These are phyloP conservation scores for Willaertia magna DNA, from an alignment of 208 protist species.

Conservation along the genomic window DNA sequence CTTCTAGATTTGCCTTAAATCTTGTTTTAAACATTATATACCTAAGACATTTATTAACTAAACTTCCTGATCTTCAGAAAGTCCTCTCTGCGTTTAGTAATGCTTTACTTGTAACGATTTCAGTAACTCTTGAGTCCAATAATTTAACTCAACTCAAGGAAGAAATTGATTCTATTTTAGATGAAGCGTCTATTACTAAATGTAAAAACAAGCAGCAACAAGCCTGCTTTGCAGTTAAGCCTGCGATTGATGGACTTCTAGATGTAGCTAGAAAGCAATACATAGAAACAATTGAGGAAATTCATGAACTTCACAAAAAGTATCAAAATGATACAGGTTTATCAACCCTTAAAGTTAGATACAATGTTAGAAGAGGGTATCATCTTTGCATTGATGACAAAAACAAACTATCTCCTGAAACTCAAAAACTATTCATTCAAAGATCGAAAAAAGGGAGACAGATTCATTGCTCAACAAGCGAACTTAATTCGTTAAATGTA, in stretches of 20 bases:
- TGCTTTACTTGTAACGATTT: background rate
- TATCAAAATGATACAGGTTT: background rate
- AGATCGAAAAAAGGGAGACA: background rate
- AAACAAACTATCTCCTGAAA: background rate
- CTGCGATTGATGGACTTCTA: background rate
- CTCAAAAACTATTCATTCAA: conserved; percentile 1
- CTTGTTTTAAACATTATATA: background rate
- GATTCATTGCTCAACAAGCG: background rate
- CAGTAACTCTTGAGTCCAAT: background rate
- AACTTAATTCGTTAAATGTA: conserved; percentile 1
- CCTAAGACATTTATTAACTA: background rate
- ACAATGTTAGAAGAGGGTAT: background rate
- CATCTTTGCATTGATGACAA: background rate
- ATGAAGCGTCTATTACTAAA: background rate
- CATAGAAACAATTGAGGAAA: background rate
- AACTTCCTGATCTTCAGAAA: background rate
- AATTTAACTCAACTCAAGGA: background rate
- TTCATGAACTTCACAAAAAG: background rate
- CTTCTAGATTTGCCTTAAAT: background rate
- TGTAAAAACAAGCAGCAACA: background rate
- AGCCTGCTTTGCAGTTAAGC: background rate
- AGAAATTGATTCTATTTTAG: background rate
- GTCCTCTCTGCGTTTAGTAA: background rate
- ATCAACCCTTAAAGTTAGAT: background rate
- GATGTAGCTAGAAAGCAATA: conserved; percentile 5